A percentile compares a stretch with the other conserved stretches of the same genome.
These are phyloP conservation scores for Samsoniella hepiali DNA, from an alignment of 2,329 filamentous ascomycete species.

Conservation along the genomic window DNA sequence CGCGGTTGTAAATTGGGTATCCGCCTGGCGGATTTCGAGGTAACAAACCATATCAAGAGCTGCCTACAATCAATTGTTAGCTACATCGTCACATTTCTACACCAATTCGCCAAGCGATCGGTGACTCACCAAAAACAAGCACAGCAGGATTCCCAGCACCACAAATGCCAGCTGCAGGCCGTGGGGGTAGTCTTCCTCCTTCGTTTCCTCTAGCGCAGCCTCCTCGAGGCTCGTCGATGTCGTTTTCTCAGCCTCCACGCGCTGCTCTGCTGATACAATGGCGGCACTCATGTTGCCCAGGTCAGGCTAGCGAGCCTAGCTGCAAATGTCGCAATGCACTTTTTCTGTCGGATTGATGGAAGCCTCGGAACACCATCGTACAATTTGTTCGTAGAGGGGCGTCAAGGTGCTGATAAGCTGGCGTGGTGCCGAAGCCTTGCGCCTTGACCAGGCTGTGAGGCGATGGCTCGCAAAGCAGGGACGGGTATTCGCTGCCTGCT, in stretches of 20 bases:
- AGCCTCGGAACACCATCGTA: not conserved
- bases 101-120: not conserved
- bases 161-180: conserved; percentile 5
- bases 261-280: not conserved
- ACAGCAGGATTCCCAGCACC: not conserved
- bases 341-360: not conserved
- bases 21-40: too few species aligned
- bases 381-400: not conserved
- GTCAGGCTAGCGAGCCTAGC: not conserved
- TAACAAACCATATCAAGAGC: conserved; percentile 4
- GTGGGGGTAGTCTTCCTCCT: not conserved
- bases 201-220: not conserved
- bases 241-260: not conserved
- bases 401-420: not conserved
- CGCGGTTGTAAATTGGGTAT: not conserved
- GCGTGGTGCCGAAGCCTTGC: not conserved
- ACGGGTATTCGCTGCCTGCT: not conserved
- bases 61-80: not conserved
- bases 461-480: not conserved
- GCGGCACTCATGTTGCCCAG: not conserved
- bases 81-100: not conserved
- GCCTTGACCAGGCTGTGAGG: not conserved
- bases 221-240: not conserved
- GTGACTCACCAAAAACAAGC: not conserved
- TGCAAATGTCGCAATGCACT: not conserved